Base-by-base conservation (phyloP, 768 basidiomycete genomes). In the Dacryopinax primogenitus region DNA sequence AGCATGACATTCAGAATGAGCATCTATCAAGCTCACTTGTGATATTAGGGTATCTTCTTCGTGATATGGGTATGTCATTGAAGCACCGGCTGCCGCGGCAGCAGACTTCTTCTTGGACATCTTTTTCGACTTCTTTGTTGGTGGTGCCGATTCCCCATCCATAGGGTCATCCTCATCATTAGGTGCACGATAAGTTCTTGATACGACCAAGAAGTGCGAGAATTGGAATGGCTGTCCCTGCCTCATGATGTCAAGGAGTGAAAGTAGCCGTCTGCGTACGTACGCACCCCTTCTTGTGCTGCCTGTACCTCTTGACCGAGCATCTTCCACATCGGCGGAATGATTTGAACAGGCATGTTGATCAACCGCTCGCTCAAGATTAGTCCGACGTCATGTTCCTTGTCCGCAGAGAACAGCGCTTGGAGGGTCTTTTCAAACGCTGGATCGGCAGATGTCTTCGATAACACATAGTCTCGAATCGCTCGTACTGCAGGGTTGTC, bases 341-440 rank as follows among this genome's bases (percentile, higher is more conserved):
- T 81, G 35, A 93, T 84, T 70, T 97, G 91, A 15, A 92, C 87
- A 0, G 95, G 95, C 86, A 99, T 94, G 73, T 98, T 99, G 69
- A 96, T 81, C 62, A 98, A 78, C 0, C 95, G 81, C 73, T 96
- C 92, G 68, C 86, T 88, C 68, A 99, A 78, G 9, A 97, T 80
- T 18, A 96, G 79, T 1, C 91, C 95, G 51, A 95, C 83, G 1
- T 70, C 65, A 13, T 74, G 69, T 36, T 72, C 71, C 6, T 13
- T 9, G 15, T 30, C 51, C 58, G 78, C 79, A 15, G 78, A 79
- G 66, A 88, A 81, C 4, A 88, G 77, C 11, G 74, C 72, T 68
- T 81, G 78, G 28, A 90, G 79, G 12, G 82, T 74, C 30, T 78
- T 65, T 67, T 86, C 81, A 70, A 88, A 79, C 33, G 77, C 72